A percentile compares a stretch with the other conserved stretches of the same genome.
These are phyloP conservation scores for Ephemerocybe angulata DNA, from an alignment of 768 basidiomycete genomes.

Conservation along the genomic window DNA sequence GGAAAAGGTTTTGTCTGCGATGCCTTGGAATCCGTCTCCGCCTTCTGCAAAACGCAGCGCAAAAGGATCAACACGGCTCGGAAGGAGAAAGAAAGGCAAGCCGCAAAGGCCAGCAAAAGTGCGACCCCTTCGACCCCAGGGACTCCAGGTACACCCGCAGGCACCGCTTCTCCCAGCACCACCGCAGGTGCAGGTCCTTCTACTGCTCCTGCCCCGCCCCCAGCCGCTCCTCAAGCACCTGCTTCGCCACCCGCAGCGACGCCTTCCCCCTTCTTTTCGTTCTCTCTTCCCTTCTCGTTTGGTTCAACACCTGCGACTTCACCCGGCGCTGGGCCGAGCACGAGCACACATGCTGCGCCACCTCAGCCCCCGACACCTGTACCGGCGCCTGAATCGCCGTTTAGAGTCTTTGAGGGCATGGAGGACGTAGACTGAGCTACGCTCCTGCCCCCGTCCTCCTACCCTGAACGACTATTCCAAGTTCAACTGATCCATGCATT, in stretches of 20 bases:
- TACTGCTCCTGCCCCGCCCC: conserved; percentile 1
- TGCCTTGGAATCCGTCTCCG: conserved; percentile 44
- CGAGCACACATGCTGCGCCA: neutral
- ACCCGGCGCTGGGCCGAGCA: neutral
- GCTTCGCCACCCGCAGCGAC: neutral
- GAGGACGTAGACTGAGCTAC: conserved; percentile 23
- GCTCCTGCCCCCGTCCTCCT: neutral
- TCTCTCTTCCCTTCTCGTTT: neutral
- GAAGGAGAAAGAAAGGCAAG: conserved; percentile 20
- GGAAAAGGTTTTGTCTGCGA: conserved; percentile 51
- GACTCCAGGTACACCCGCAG: too few species aligned
- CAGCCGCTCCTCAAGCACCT: conserved; percentile 2
- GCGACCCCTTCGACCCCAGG: neutral
- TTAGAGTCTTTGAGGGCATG: conserved; percentile 11
- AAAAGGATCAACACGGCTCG: conserved; percentile 29
- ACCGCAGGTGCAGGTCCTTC: neutral
- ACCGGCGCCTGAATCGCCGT: neutral
- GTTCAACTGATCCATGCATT: neutral
- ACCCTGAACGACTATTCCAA: neutral
- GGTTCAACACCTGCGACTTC: neutral
- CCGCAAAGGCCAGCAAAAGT: conserved; percentile 11
- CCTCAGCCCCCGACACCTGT: neutral
- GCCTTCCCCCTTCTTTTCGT: neutral
- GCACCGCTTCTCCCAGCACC: too few species aligned
- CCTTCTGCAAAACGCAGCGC: conserved; percentile 50